Evolutionary conservation across 768 basidiomycete species (phyloP), one percentile per base, ranked within the genome.

Genomic region (Brasilioporus rufonigricans): DNA sequence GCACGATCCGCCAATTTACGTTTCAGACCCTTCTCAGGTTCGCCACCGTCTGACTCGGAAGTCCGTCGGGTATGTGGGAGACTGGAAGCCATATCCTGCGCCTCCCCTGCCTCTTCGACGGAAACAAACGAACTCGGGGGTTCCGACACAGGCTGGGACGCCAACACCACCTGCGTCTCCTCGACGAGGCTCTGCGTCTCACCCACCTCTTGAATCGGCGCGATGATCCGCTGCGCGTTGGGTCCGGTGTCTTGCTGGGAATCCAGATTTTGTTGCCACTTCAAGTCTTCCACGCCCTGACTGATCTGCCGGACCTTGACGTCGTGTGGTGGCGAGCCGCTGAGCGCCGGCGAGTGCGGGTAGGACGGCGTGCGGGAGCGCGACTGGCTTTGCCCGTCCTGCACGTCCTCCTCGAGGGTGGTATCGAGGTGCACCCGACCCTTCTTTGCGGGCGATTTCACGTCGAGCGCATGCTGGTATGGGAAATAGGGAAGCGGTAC

Each of bases 301-400:
- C 86, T 89, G 61, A 89, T 88, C 73, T 89, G 88, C 48, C 86
- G 80, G 54, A 87, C 82, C 75, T 87, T 90, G 73, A 87, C 81
- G 70, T 90, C 87, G 60, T 84, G 81, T 4, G 84, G 86, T 4
- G 90, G 88, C n/a, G 90, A 90, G 51, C 76, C 77, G 49, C 77
- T 76, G 31, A 68, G 62, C 5, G 44, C 61, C 3, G 66, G 68
- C 0, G 68, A 70, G 23, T 65, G 59, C 2, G 71, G 63, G 19
- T 64, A 45, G 5, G 72, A 67, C 3, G 71, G 70, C 0, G 68
- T 71, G 38, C 61, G 61, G n/a, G 70, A 66, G 50, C 60, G 67
- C 63, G 48, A 81, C 77, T 46, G 77, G 74, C 21, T 78, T 76
- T 58, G 64, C 13, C 60, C 67, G 61, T 85, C 82, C 24, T 36